Base-by-base conservation (phyloP, 257 asterid genomes). In the Salvia hispanica region DNA sequence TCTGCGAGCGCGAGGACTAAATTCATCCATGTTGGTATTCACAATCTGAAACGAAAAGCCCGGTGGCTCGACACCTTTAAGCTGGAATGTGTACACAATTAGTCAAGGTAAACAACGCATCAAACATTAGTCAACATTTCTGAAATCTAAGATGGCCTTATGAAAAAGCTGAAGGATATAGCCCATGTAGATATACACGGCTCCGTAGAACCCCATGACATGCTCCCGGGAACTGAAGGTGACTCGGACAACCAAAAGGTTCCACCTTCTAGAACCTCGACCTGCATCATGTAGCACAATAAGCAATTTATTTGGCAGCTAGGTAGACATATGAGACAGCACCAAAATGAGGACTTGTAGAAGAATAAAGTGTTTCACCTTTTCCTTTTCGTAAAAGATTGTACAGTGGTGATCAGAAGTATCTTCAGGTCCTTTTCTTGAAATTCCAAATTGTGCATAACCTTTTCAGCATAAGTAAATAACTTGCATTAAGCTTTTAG, bases 221-320 rank as follows among this genome's bases (percentile, higher is more conserved):
- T 85, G 86, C 99, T 94, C 80, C 96, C 99, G 39, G 99, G 98
- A 28, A 94, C 98, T 0, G 99, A 94, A 69, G 99, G 99, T 6
- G 96, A 91, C 79, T 94, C 98, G 1, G 98, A 94, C 76, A 94
- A 71, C 99, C 99, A 94, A 82, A 91, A 94, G 2, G 98, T 94
- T 65, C 99, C 98, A 44, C 99, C 99, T 84, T 94, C 98, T 57
- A 91, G 78, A 75, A 87, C 80, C 83, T 94, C 99, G 64, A 91
- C 95, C 99, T 94, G 71, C 79, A 84, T 61, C 59, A 25, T 25
- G 31, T 25, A 25, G 31, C 31, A 25, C 31, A 25, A 25, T 25
- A 25, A 25, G 31, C 31, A 47, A 57, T 54, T 55, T 18, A 43
- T 61, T 39, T 43, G 46, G 58, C 45, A 1, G 55, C 21, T 68